Conservation (phyloP, 306 rosid species). For the Ziziphus jujuba region DNA sequence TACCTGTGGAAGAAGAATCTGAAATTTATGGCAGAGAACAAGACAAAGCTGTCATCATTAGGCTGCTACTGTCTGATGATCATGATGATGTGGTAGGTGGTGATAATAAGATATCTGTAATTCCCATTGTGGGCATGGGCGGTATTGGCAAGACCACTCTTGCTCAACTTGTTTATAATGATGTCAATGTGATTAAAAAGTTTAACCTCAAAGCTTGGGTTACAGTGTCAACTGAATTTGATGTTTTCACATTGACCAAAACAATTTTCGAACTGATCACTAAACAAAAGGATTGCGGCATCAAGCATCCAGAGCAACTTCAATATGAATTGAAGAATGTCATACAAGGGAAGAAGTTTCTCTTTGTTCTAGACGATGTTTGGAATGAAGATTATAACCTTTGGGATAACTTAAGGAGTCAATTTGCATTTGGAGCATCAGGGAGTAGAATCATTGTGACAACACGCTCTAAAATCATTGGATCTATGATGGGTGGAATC, state of each 20-base stretch:
- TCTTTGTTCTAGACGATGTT: conserved; percentile 24
- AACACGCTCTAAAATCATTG: conserved; percentile 2
- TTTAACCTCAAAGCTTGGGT: conserved; percentile 24
- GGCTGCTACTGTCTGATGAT: too few relatives aligned
- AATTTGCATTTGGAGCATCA: not conserved
- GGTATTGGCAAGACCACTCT: conserved; percentile 24
- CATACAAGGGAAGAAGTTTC: conserved; percentile 10
- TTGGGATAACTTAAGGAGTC: not conserved
- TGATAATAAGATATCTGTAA: not conserved
- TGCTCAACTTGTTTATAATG: conserved; percentile 17
- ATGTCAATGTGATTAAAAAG: not conserved
- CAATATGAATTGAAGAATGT: not conserved
- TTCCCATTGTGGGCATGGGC: conserved; percentile 25
- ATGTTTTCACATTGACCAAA: conserved; percentile 7
- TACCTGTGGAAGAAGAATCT: too few relatives aligned
- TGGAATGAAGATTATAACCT: conserved; percentile 8
- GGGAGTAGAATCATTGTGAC: conserved; percentile 20
- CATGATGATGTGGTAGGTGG: too few relatives aligned
- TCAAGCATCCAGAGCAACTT: not conserved
- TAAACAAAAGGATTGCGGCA: not conserved
- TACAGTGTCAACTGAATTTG: conserved; percentile 3
- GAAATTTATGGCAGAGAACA: too few relatives aligned
- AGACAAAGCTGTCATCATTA: too few relatives aligned
- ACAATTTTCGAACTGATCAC: not conserved
- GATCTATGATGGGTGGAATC: not conserved